Percentiles rank a stretch among this genome's conserved stretches.
These are phyloP conservation scores for Adansonia gregorii DNA, from an alignment of 441 rosid genomes.

Conservation along the genomic window DNA sequence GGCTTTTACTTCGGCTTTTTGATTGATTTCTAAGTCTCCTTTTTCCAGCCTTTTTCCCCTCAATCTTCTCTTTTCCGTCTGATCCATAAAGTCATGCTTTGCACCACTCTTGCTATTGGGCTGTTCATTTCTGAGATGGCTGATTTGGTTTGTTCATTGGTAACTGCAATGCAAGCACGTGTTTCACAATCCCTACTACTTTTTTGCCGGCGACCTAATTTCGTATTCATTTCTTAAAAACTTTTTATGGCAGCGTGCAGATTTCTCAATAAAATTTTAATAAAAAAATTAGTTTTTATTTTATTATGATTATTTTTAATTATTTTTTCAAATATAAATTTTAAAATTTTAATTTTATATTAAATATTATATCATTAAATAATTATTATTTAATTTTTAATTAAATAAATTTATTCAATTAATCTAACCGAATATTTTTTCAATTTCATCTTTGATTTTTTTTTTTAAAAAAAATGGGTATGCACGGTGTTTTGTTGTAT, in stretches of 20 bases:
- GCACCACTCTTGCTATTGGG: background rate
- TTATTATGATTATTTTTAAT: too few relatives aligned
- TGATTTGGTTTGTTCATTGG: background rate
- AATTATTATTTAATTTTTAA: too few relatives aligned
- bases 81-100: background rate
- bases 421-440: too few relatives aligned
- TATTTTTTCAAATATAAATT: too few relatives aligned
- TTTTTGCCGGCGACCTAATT: background rate
- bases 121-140: background rate
- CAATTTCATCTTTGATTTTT: too few relatives aligned
- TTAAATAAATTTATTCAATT: too few relatives aligned
- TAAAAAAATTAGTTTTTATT: too few relatives aligned
- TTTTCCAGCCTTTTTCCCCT: too few relatives aligned
- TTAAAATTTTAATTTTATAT: too few relatives aligned
- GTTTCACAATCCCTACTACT: background rate
- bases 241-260: background rate
- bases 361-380: too few relatives aligned
- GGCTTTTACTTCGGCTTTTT: conserved; percentile 19
- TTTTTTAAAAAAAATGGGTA: background rate
- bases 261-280: background rate
- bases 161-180: background rate
- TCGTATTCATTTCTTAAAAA: background rate
- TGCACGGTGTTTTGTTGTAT: background rate
- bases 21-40: background rate
- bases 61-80: background rate